These are phyloP conservation scores for Flammula alnicola DNA, from an alignment of 1,284 basidiomycete species.

Conservation along the genomic window DNA sequence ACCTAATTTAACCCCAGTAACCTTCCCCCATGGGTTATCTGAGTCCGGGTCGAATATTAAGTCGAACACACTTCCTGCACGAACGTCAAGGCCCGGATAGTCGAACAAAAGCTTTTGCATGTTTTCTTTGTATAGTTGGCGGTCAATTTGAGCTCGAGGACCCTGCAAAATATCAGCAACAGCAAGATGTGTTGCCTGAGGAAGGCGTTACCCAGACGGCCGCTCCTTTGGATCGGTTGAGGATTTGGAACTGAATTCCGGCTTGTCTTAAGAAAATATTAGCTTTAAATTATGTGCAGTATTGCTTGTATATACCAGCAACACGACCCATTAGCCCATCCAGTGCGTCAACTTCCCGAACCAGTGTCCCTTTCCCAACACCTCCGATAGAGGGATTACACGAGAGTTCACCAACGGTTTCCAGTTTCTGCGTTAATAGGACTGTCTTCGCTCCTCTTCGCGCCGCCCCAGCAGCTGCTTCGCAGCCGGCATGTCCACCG, in stretches of 20 bases:
- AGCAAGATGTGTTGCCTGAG: neutral
- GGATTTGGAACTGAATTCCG: conserved; percentile 85
- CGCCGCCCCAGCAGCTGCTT: conserved; percentile 86
- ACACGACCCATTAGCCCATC: conserved; percentile 82
- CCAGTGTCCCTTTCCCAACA: conserved; percentile 88
- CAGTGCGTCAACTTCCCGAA: conserved; percentile 87
- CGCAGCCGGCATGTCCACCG: conserved; percentile 92
- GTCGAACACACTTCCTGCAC: conserved; percentile 80
- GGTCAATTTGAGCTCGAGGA: conserved; percentile 88
- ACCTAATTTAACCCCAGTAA: conserved; percentile 77
- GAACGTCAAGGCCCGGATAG: conserved; percentile 73
- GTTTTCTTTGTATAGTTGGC: conserved; percentile 78
- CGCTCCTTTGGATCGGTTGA: conserved; percentile 86
- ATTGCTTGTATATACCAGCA: conserved; percentile 55
- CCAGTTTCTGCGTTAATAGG: conserved; percentile 79
- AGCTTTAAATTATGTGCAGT: neutral
- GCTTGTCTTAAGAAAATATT: conserved; percentile 65
- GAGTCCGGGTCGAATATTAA: conserved; percentile 62
- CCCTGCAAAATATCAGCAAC: conserved; percentile 52
- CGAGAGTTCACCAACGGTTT: conserved; percentile 86
- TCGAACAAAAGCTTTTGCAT: conserved; percentile 75
- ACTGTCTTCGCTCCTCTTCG: conserved; percentile 81
- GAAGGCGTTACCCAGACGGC: conserved; percentile 79
- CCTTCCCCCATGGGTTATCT: conserved; percentile 50
- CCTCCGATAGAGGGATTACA: conserved; percentile 91